These are phyloP conservation scores for Tetratostichococcus sp. DNA, from an alignment of 139 green algal species.

Conservation along the genomic window DNA sequence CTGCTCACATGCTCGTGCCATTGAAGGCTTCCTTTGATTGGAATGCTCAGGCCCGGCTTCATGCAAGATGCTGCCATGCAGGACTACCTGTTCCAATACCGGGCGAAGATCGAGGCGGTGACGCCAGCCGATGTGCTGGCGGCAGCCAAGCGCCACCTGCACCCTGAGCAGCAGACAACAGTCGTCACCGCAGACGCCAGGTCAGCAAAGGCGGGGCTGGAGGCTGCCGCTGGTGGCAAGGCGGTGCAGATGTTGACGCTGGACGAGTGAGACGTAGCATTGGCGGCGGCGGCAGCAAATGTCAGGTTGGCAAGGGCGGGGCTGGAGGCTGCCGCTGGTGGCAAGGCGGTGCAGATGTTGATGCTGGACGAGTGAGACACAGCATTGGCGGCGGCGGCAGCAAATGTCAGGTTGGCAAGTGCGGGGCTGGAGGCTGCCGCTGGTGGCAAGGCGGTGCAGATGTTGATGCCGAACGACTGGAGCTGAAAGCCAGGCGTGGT, in stretches of 20 bases:
- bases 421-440: slow-evolving; percentile 21
- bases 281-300: too few species aligned
- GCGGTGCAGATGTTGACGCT: too few species aligned
- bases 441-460: slow-evolving; percentile 2
- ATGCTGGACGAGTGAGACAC: too few species aligned
- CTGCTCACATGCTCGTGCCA: too few species aligned
- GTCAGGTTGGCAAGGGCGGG: slow-evolving; percentile 27
- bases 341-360: too few species aligned
- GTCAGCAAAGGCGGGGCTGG: slow-evolving; percentile 25
- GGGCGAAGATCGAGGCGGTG: slow-evolving; percentile 46
- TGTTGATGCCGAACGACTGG: not conserved
- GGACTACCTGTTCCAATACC: slow-evolving; percentile 61
- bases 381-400: too few species aligned
- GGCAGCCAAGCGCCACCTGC: slow-evolving; percentile 55
- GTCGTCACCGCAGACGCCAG: slow-evolving; percentile 53
- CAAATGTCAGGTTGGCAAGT: slow-evolving; percentile 34
- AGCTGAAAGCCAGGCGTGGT: too few species aligned
- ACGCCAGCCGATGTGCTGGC: slow-evolving; percentile 34
- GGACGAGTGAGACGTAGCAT: too few species aligned
- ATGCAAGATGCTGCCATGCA: slow-evolving; percentile 9
- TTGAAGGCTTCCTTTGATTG: too few species aligned
- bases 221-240: too few species aligned
- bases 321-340: too few species aligned
- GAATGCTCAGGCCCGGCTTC: not conserved
- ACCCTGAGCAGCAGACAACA: slow-evolving; percentile 46